Evolutionary conservation across 2,329 filamentous ascomycete genomes (phyloP).

Genomic region (Chrysosphaeria jannelii): DNA sequence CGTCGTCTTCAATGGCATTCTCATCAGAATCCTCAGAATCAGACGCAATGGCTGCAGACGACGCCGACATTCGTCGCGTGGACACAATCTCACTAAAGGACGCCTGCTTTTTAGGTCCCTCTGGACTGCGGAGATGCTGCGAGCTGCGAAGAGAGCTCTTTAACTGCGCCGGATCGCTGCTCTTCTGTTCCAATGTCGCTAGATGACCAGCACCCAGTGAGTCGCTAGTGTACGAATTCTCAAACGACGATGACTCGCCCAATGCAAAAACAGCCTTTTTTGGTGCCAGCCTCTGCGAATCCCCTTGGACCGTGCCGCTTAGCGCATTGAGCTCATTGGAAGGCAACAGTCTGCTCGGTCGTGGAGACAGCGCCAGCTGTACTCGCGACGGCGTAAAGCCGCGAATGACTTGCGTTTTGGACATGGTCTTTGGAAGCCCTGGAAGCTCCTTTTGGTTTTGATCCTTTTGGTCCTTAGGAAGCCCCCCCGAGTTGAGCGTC

Average conservation of each 20-base stretch:
- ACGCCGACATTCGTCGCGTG: constrained; percentile 21
- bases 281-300: no score
- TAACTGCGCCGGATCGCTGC: constrained; percentile 10
- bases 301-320: no score
- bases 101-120: constrained; percentile 38
- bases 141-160: constrained; percentile 19
- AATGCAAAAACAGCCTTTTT: constrained; percentile 41
- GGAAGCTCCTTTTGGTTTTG: no score
- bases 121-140: constrained; percentile 11
- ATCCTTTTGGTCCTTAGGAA: no score
- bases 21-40: constrained; percentile 42
- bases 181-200: constrained; percentile 9
- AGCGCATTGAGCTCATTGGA: neutral
- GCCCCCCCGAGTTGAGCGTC: no score
- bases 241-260: constrained; percentile 54
- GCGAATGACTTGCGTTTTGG: constrained; percentile 35
- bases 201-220: constrained; percentile 17
- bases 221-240: constrained; percentile 36
- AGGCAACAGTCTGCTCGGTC: neutral
- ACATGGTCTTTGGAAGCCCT: constrained; percentile 4
- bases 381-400: constrained; percentile 57
- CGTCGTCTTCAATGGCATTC: constrained; percentile 46
- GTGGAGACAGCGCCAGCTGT: constrained; percentile 8
- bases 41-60: constrained; percentile 10
- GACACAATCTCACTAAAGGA: constrained; percentile 55